These are phyloP conservation scores for Dalbergia cochinchinensis DNA, from an alignment of 306 rosid species.

Conservation along the genomic window DNA sequence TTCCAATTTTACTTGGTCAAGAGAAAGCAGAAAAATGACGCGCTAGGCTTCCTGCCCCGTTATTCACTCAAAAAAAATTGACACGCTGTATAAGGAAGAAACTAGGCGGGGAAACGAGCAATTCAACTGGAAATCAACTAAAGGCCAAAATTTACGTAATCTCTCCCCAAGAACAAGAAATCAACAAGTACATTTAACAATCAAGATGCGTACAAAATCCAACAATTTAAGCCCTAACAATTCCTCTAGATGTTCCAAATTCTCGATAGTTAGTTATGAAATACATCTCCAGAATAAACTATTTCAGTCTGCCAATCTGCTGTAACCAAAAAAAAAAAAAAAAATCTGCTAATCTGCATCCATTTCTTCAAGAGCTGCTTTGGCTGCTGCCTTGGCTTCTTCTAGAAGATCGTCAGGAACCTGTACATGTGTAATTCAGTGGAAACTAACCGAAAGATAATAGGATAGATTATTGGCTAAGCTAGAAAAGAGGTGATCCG, in stretches of 20 bases:
- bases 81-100: too few species aligned
- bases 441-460: not conserved
- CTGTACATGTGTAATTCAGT: constrained; percentile 49
- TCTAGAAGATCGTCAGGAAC: constrained; percentile 88
- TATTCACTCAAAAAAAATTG: too few species aligned
- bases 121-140: not conserved
- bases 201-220: constrained; percentile 39
- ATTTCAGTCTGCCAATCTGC: not conserved
- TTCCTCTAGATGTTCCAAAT: constrained; percentile 46
- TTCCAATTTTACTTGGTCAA: too few species aligned
- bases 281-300: constrained; percentile 29
- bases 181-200: constrained; percentile 20
- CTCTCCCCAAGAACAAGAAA: constrained; percentile 6
- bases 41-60: too few species aligned
- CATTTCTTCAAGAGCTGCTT: constrained; percentile 96
- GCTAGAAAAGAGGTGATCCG: not conserved
- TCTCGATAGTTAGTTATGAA: constrained; percentile 30
- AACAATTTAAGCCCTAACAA: constrained; percentile 32
- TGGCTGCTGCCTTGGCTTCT: constrained; percentile 91
- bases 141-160: not conserved
- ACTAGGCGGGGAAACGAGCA: not conserved
- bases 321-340: too few species aligned
- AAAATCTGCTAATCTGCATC: constrained; percentile 74
- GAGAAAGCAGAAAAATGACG: too few species aligned
- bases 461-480: not conserved